Evolutionary conservation across 768 basidiomycete species (phyloP), one percentile per base, ranked within the genome.

Genomic region (Tulasnella sp.): DNA sequence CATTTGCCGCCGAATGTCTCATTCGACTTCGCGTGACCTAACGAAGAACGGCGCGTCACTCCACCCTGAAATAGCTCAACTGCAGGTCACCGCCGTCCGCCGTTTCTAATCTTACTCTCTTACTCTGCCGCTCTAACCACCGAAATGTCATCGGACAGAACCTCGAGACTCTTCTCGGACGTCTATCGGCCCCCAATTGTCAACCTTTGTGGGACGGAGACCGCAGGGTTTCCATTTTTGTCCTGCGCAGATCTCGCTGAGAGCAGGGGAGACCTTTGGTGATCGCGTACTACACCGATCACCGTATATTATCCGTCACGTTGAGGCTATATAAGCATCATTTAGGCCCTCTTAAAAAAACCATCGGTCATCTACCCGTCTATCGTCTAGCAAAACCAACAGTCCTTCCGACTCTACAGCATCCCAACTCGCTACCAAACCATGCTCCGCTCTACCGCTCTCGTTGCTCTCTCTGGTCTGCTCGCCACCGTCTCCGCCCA

Each of bases 401-500:
- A 61, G 29, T 61, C 57, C 29, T 61, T 61, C 3, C 57, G 18
- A 48, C 48, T 15, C 20, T 23, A 10, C 48, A 48, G 32, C 26
- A 7, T 29, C 57, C 26, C 57, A 61, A 61, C 26, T 61, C 57
- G 57, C 29, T 61, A 7, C 29, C 6, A 26, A 61, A 61, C 6
- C n/a, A 61, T 61, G 57, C 15, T 61, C 29, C 23, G 57, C 29
- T 61, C 57, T 29, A n/a, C 57, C 26, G 57, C 57, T 61, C 11
- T 32, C 57, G 20, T 61, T 61, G 57, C 57, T n/a, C 57, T 61
- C 71, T 72, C 71, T 40, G 40, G 44, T 26, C 79, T 79, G 20
- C 42, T 79, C 46, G 61, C 78, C 71, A 40, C 57, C 51, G 70
- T 55, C 29, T 46, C 32, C 42, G 79, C 69, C 23, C 89, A 90